Evolutionary conservation across 2,329 filamentous ascomycete genomes (phyloP).

Genomic region (Colletotrichum costaricense): DNA sequence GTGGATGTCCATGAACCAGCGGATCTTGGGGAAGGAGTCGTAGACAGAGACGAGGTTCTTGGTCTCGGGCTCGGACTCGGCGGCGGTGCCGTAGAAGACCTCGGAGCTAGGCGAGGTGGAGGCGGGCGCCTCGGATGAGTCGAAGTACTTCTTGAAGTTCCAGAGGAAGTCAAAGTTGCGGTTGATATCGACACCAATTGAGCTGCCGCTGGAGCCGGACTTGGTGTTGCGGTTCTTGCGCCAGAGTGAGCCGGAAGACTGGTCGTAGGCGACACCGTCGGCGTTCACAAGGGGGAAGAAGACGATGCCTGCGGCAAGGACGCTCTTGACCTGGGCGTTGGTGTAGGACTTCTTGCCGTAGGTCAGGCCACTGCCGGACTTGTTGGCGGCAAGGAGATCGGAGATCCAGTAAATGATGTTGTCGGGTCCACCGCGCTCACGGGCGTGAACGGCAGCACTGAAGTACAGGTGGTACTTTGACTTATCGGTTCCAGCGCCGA

Average conservation of each 20-base stretch:
- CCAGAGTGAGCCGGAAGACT: constrained; percentile 62
- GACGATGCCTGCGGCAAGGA: constrained; percentile 64
- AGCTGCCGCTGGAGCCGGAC: constrained; percentile 24
- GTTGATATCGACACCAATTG: constrained; percentile 64
- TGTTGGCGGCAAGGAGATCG: constrained; percentile 65
- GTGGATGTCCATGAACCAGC: constrained; percentile 64
- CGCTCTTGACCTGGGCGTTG: constrained; percentile 61
- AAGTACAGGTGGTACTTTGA: constrained; percentile 61
- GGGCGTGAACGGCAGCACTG: constrained; percentile 65
- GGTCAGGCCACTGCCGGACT: constrained; percentile 58
- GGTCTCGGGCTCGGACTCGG: constrained; percentile 62
- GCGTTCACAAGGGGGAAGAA: constrained; percentile 65
- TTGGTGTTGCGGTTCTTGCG: constrained; percentile 64
- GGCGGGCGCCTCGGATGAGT: constrained; percentile 47
- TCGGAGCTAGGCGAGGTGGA: constrained; percentile 50
- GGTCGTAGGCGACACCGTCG: constrained; percentile 64
- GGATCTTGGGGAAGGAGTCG: constrained; percentile 57
- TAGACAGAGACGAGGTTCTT: constrained; percentile 60
- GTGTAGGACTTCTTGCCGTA: constrained; percentile 66
- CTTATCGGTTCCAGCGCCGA: constrained; percentile 38
- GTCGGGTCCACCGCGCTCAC: constrained; percentile 68
- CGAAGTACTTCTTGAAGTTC: constrained; percentile 61
- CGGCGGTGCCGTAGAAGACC: constrained; percentile 56
- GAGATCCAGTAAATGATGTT: constrained; percentile 67
- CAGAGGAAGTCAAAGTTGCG: constrained; percentile 69